Base-by-base conservation (phyloP, 2,329 filamentous ascomycete species). In the Claviceps pusilla region DNA sequence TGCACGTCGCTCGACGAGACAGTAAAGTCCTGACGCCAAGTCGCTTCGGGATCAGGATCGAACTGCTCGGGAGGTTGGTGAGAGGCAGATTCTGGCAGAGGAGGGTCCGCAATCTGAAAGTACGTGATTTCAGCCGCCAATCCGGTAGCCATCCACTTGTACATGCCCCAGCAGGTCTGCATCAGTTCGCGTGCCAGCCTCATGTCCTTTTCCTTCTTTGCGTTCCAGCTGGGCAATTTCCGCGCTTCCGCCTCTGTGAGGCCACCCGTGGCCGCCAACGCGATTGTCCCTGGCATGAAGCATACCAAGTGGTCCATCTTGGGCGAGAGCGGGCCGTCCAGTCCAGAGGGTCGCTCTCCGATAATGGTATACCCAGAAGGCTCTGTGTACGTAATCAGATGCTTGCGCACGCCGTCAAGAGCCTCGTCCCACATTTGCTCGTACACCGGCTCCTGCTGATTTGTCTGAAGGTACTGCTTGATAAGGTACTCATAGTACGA, bases 241-340 rank as follows among this genome's bases (percentile, higher is more conserved):
- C 80, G 83, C 12, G 91, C 91, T 64, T 89, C 81, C 0, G 78
- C 76, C 56, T 95, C 80, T 0, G 84, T 79, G 39, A 86, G 68
- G 1, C 93, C 93, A 41, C 82, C 86, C 0, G 93, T 98, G 0
- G 82, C 88, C 0, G 80, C 90, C 1, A 98, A 77, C 0, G 91
- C 91, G 62, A 98, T 95, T 3, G 91, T 96, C 9, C 93, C 93
- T 0, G 91, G 90, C 80, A 96, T 85, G 75, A 98, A 98, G 71
- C 93, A 98, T 42, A 95, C 91, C 5, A 97, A 76, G 65, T 98
- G 93, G 65, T 98, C 93, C 90, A 98, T 97, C 71, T 98, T 98
- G 29, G 90, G 85, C 14, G 80, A 82, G 28, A 97, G 68, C 0
- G 73, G 62, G 5, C 76, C 75, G 31, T 76, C 65, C 9, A 98